phyloP scores from a whole-genome alignment of 257 asterid species.

The Echites panduratus region DNA sequence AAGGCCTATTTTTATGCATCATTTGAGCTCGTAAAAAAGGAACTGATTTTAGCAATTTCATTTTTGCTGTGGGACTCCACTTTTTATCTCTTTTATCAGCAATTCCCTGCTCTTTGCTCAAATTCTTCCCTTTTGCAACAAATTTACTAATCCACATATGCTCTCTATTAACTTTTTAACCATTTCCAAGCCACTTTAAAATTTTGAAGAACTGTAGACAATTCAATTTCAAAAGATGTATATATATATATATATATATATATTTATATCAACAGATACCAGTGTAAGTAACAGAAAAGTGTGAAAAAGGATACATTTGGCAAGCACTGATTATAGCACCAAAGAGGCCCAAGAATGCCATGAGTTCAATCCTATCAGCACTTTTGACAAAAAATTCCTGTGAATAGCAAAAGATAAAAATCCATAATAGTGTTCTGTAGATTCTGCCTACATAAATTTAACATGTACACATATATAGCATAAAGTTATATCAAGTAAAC shows the following conservation, averaged over 20 bases:
- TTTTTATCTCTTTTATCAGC: not conserved
- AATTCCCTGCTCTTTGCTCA: not conserved
- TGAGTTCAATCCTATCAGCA: slow-evolving; percentile 86
- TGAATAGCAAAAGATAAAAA: slow-evolving; percentile 19
- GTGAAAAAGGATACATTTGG: slow-evolving; percentile 68
- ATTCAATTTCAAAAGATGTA: not conserved
- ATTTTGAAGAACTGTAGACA: not conserved
- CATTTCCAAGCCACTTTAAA: not conserved
- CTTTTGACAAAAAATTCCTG: slow-evolving; percentile 86
- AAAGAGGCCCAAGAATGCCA: slow-evolving; percentile 88
- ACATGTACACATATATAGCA: too few species aligned
- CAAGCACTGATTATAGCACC: slow-evolving; percentile 83
- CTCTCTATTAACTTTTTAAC: not conserved
- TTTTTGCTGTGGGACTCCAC: not conserved
- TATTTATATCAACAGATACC: not conserved
- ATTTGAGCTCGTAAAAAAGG: not conserved
- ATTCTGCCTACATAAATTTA: not conserved
- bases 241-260: too few species aligned
- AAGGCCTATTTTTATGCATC: not conserved
- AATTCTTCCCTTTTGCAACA: not conserved
- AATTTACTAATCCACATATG: not conserved
- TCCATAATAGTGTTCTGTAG: not conserved
- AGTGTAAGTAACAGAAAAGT: not conserved
- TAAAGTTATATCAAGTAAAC: not conserved
- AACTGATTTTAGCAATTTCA: not conserved